Conservation (phyloP, 306 rosid species). For the Lagenaria siceraria region DNA sequence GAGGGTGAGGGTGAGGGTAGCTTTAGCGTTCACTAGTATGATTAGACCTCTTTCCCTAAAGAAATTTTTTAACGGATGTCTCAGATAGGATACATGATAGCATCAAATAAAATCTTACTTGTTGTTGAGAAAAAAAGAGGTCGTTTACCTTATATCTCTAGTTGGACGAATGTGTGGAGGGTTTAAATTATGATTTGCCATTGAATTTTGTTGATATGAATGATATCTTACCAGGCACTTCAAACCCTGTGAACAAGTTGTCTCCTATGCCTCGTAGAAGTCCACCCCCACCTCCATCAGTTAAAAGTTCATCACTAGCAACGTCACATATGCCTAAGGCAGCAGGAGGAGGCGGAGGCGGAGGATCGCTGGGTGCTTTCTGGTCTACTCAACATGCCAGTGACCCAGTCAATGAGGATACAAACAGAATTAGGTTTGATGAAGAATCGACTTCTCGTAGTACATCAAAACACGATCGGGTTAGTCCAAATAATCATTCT, state of each 20-base stretch:
- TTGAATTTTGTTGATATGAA: not conserved
- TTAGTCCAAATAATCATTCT: conserved; percentile 30
- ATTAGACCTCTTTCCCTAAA: not conserved
- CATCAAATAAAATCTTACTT: not conserved
- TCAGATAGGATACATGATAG: not conserved
- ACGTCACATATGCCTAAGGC: conserved; percentile 35
- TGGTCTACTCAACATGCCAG: conserved; percentile 83
- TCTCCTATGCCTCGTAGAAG: conserved; percentile 56
- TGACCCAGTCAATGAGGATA: conserved; percentile 33
- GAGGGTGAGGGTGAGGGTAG: conserved; percentile 2
- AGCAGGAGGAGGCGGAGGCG: conserved; percentile 29
- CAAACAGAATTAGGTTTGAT: conserved; percentile 42
- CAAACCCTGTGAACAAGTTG: conserved; percentile 36
- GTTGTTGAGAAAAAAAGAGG: not conserved
- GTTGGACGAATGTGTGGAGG: not conserved
- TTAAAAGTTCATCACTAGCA: conserved; percentile 46
- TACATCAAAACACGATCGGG: conserved; percentile 30
- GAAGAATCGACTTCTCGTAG: conserved; percentile 47
- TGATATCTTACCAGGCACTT: conserved; percentile 39
- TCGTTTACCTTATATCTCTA: not conserved
- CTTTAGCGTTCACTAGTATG: not conserved
- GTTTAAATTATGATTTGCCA: conserved; percentile 1
- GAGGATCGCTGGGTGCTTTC: conserved; percentile 72
- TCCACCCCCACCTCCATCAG: conserved; percentile 70
- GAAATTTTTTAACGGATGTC: not conserved